phyloP scores from a whole-genome alignment of 352 stramenopile genomes.

The Peronospora belbahrii region DNA sequence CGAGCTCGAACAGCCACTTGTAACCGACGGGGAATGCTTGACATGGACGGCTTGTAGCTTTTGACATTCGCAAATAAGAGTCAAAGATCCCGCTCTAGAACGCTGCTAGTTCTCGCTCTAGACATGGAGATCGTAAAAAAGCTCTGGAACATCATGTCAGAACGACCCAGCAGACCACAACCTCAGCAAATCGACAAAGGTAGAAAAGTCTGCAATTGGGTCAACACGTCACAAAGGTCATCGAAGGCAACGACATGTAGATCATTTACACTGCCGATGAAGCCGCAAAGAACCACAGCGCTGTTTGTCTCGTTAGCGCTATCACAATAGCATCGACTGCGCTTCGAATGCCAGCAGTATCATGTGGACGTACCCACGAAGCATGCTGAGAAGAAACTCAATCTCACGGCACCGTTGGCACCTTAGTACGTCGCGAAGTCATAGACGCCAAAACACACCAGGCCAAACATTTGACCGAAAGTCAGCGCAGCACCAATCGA shows the following conservation, averaged over 20 bases:
- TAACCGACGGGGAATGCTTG: conserved; percentile 36
- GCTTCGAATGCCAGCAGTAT: conserved; percentile 64
- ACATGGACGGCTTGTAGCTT: conserved; percentile 36
- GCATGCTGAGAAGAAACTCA: conserved; percentile 75
- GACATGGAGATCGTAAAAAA: conserved; percentile 59
- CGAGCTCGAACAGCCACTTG: conserved; percentile 39
- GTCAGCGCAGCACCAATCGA: conserved; percentile 33
- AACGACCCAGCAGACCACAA: conserved; percentile 36
- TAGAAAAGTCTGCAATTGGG: conserved; percentile 66
- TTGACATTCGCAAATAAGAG: conserved; percentile 50
- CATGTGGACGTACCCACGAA: conserved; percentile 71
- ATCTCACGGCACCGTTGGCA: conserved; percentile 40
- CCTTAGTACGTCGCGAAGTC: conserved; percentile 34
- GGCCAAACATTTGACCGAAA: conserved; percentile 36
- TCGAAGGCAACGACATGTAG: conserved; percentile 47
- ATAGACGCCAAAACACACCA: conserved; percentile 34
- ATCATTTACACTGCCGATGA: conserved; percentile 76
- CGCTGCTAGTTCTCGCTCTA: conserved; percentile 36
- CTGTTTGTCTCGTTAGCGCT: conserved; percentile 86
- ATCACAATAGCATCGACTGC: conserved; percentile 89
- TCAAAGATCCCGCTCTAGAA: conserved; percentile 35
- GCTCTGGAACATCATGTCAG: conserved; percentile 38
- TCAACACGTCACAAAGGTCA: conserved; percentile 66
- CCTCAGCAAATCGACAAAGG: conserved; percentile 20
- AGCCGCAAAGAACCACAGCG: conserved; percentile 66